Evolutionary conservation across 768 basidiomycete genomes (phyloP).

Genomic region (Russula griseocarnosa): DNA sequence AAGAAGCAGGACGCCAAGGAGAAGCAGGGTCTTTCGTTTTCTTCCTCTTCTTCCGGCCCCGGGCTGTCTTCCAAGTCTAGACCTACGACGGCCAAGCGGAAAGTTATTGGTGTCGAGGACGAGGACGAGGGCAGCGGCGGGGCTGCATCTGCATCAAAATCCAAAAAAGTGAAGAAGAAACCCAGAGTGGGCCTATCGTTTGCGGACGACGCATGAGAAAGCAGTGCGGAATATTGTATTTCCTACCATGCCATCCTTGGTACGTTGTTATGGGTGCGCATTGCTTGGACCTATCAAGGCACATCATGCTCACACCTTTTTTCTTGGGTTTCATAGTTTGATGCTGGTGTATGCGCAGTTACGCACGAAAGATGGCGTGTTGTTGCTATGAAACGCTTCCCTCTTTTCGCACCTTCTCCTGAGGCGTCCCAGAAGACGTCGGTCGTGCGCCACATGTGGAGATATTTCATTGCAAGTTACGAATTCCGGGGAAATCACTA

Average conservation of each 20-base stretch:
- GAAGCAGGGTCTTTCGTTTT: conserved; percentile 38
- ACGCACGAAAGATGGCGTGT: background rate
- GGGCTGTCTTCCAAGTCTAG: conserved; percentile 16
- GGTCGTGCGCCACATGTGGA: too few relatives aligned
- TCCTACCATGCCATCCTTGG: background rate
- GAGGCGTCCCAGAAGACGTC: too few relatives aligned
- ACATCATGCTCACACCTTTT: background rate
- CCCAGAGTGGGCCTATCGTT: conserved; percentile 52
- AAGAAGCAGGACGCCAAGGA: conserved; percentile 25
- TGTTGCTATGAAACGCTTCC: background rate
- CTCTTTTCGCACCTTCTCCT: background rate
- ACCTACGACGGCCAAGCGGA: conserved; percentile 34
- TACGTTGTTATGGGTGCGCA: background rate
- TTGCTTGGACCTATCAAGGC: background rate
- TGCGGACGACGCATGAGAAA: conserved; percentile 47
- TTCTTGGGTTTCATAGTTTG: background rate
- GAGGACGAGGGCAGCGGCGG: conserved; percentile 1
- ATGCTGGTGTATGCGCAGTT: background rate
- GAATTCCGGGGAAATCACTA: background rate
- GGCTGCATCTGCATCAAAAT: conserved; percentile 37
- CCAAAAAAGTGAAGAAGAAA: conserved; percentile 53
- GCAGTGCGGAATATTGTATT: background rate
- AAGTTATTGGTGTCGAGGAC: conserved; percentile 36
- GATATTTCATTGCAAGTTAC: background rate
- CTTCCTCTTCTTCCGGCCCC: conserved; percentile 21